These are phyloP conservation scores for Tetraselmis chui DNA, from an alignment of 139 green algal species.

Conservation along the genomic window DNA sequence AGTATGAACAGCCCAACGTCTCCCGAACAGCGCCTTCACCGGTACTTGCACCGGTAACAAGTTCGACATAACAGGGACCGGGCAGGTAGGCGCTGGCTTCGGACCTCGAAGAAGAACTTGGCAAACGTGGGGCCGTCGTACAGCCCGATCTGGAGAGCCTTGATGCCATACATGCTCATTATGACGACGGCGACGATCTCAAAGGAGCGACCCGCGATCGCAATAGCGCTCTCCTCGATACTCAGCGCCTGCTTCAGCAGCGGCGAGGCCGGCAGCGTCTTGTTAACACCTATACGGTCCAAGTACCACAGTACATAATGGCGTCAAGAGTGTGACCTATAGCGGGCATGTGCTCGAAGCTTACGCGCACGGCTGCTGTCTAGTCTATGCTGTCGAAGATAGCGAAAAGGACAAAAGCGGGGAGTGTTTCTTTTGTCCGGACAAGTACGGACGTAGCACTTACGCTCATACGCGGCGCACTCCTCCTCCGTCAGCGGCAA, in stretches of 20 bases:
- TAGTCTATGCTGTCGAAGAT: not conserved
- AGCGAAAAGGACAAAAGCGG: too few relatives aligned
- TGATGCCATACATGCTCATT: not conserved
- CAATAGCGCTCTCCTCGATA: not conserved
- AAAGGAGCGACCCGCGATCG: not conserved
- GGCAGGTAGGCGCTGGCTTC: too few relatives aligned
- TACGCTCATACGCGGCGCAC: not conserved
- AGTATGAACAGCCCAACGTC: too few relatives aligned
- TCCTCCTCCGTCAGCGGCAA: not conserved
- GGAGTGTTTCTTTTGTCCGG: too few relatives aligned
- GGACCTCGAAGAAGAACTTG: not conserved
- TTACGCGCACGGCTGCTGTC: not conserved
- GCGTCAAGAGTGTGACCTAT: not conserved
- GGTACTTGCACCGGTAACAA: too few relatives aligned
- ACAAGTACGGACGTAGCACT: too few relatives aligned
- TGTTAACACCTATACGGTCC: not conserved
- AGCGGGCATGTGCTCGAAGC: not conserved
- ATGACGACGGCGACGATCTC: not conserved
- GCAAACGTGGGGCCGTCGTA: not conserved
- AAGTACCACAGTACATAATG: not conserved
- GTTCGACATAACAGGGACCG: too few relatives aligned
- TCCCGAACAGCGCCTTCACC: too few relatives aligned
- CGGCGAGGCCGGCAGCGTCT: not conserved
- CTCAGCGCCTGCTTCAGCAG: not conserved
- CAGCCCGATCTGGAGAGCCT: not conserved